A percentile compares a stretch with the other conserved stretches of the same genome.
phyloP scores from a whole-genome alignment of 2,329 filamentous ascomycete species.

The Penicillium brevicompactum region DNA sequence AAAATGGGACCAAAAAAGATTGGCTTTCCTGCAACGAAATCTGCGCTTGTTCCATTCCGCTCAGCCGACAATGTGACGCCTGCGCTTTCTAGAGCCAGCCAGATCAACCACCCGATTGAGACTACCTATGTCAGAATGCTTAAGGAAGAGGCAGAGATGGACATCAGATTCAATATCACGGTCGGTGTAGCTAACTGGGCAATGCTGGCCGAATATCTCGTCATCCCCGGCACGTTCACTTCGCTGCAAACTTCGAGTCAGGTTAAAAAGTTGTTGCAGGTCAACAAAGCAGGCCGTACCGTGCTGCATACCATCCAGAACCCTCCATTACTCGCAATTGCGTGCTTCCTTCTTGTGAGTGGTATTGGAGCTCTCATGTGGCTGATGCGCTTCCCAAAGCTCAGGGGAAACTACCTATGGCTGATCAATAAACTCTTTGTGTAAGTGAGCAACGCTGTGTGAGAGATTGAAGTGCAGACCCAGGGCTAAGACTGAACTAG shows the following conservation, averaged over 20 bases:
- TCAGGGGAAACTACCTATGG: too few species aligned
- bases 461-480: too few species aligned
- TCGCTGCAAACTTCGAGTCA: constrained; percentile 16
- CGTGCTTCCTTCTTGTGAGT: too few species aligned
- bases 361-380: too few species aligned
- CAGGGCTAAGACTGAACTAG: too few species aligned
- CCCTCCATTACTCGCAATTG: too few species aligned
- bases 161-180: constrained; percentile 51
- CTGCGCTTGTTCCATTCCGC: neutral
- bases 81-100: neutral
- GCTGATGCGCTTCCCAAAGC: too few species aligned
- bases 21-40: neutral
- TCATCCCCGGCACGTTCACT: neutral
- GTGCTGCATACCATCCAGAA: too few species aligned
- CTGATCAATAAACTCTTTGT: too few species aligned
- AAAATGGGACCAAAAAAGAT: neutral
- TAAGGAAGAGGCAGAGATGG: constrained; percentile 50
- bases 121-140: constrained; percentile 49
- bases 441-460: too few species aligned
- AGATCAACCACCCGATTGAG: neutral
- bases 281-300: too few species aligned
- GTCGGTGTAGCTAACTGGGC: constrained; percentile 52
- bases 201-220: constrained; percentile 55
- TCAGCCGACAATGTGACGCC: neutral
- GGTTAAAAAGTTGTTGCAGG: constrained; percentile 28